Evolutionary conservation across 305 asterid genomes (phyloP), one percentile per base, ranked within the genome.

Genomic region (Fraxinus sp.): DNA sequence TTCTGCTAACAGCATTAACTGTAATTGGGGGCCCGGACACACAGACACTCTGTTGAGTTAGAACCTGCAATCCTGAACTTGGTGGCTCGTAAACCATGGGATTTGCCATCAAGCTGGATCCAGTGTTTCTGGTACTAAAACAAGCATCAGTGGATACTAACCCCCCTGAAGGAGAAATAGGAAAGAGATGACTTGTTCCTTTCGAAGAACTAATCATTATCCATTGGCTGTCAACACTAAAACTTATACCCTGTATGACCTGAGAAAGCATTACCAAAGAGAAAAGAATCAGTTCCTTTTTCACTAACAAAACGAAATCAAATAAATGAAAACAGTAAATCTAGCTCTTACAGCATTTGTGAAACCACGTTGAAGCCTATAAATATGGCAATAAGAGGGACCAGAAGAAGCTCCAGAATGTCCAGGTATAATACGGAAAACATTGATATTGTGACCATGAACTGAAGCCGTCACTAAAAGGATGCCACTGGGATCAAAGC

Each of bases 221-320:
- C 97, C 99, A 96, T 71, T 88, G 93, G 83, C 98, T 91, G 84
- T 94, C 97, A 33, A 86, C 84, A 77, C 99, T 96, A 85, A 94
- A 94, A 88, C 98, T 89, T 73, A 96, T 91, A 80, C 94, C 98
- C 86, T 92, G 97, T 87, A 96, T 96, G 83, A 96, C 91, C 98
- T 96, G 95, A 79, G 78, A 84, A 86, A 62, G 79, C 39, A 78
- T 78, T 74, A 59, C 49, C 72, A 79, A 37, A 28, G 88, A 68
- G 83, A 82, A 71, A 83, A 75, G 87, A 80, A 76, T 13, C 36
- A 76, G 37, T 46, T 76, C 33, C 36, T 16, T 44, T 62, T 24
- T n/a, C 79, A 46, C 41, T 26, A 26, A 76, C 39, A 75, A 46
- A 33, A 52, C n/a, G 32, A n/a, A 70, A 74, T 71, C 57, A 73